Evolutionary conservation across 768 basidiomycete genomes (phyloP).

Genomic region (Lentinula raphanica): DNA sequence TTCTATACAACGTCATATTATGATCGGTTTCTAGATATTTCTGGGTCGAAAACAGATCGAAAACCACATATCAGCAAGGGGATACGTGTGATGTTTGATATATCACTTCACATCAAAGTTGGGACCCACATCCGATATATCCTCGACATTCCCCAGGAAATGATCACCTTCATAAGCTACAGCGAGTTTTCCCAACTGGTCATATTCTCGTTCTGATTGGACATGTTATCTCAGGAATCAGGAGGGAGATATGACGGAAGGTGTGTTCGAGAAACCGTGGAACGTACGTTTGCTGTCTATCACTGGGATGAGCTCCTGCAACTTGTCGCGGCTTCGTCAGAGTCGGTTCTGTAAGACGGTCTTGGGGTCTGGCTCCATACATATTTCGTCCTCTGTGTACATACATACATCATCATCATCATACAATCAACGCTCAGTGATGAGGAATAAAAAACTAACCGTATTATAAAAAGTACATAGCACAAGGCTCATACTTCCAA

Average conservation of each 20-base stretch:
- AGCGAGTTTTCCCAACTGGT: slow-evolving; percentile 43
- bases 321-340: slow-evolving; percentile 49
- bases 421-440: background rate
- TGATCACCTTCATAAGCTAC: slow-evolving; percentile 43
- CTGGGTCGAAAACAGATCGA: no score
- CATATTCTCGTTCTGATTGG: slow-evolving; percentile 48
- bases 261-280: no score
- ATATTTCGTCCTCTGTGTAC: slow-evolving; percentile 57
- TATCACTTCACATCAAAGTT: no score
- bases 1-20: slow-evolving; percentile 47
- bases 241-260: background rate
- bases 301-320: slow-evolving; percentile 56
- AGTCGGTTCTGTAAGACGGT: slow-evolving; percentile 80
- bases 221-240: background rate
- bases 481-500: slow-evolving; percentile 73
- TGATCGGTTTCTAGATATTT: slow-evolving; percentile 60
- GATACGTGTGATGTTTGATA: no score
- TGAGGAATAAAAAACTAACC: slow-evolving; percentile 36
- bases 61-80: background rate
- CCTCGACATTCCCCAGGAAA: slow-evolving; percentile 51
- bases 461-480: slow-evolving; percentile 74
- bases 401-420: slow-evolving; percentile 10
- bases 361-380: slow-evolving; percentile 64
- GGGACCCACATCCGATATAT: slow-evolving; percentile 47
- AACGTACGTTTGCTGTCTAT: slow-evolving; percentile 61